Evolutionary conservation across 2,329 filamentous ascomycete species (phyloP), one percentile per base, ranked within the genome.

Genomic region (Colletotrichum camelliae): DNA sequence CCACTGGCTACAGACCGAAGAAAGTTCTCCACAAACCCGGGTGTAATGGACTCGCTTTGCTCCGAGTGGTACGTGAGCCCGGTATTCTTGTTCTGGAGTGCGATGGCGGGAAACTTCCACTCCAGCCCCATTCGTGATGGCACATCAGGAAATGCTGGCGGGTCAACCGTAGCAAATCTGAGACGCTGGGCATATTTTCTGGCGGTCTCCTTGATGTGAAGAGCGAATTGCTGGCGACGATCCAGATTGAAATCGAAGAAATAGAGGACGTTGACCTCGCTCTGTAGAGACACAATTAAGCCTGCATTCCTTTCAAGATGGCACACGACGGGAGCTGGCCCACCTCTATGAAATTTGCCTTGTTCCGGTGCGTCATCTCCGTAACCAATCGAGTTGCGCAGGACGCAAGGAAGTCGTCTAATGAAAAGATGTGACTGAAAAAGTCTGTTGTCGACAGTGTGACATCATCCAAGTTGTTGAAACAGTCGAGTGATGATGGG

Each of bases 151-250:
- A 89, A 89, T 72, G 88, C 86, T 24, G 78, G 70, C 0, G 83
- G 82, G 75, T 89, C 86, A 2, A 89, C 85, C 2, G 86, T 88
- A 5, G 87, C 85, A 75, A 90, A 89, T 70, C 80, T 81, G 15
- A 90, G 81, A 67, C 87, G 89, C 10, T 88, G 87, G 62, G 81
- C 77, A 79, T 87, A 89, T 77, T 84, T 85, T 74, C 85, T 85
- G 2, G 88, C 73, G 2, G 88, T 79, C 5, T 84, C 83, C 7
- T 82, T 80, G 65, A 89, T 82, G 7, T 81, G 79, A 1, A 78
- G 61, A 6, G 83, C 79, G 78, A 86, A 89, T 2, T 72, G 77
- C 4, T 84, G 80, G 4, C 84, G 83, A 37, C 86, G 82, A 10
- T 74, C 35, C 0, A 81, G 70, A 7, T 76, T 70, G 52, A 75